Percentiles rank a stretch among this genome's conserved stretches.
Conservation (phyloP, 345 rosid genomes). For the Angophora floribunda region DNA sequence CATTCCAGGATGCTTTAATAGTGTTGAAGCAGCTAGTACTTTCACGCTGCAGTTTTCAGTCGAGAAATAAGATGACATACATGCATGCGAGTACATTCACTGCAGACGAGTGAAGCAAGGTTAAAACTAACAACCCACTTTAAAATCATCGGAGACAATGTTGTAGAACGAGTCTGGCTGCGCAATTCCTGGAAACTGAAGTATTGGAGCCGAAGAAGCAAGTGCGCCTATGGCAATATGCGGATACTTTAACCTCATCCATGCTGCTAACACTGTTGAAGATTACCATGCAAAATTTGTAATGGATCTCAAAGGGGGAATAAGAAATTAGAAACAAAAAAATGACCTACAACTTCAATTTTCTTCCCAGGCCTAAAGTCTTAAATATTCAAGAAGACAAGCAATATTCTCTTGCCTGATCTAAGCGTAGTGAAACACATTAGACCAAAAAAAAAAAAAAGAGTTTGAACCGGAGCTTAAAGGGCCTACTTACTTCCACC, state of each 20-base stretch:
- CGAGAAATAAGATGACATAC: background rate
- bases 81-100: background rate
- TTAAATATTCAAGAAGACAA: background rate
- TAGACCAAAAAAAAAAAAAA: background rate
- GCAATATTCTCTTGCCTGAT: background rate
- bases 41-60: conserved; percentile 44
- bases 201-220: conserved; percentile 93
- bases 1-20: conserved; percentile 75
- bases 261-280: conserved; percentile 84
- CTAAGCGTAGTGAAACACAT: background rate
- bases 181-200: conserved; percentile 82
- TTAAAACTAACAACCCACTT: conserved; percentile 15
- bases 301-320: background rate
- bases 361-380: background rate
- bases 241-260: conserved; percentile 98
- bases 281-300: background rate
- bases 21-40: conserved; percentile 75
- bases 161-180: conserved; percentile 73
- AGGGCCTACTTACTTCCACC: conserved; percentile 79
- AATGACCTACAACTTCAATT: background rate
- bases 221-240: conserved; percentile 83
- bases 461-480: background rate
- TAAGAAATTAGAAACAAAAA: background rate
- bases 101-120: background rate
- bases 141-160: conserved; percentile 78